A percentile compares a stretch with the other conserved stretches of the same genome.
Conservation (phyloP, 352 stramenopile genomes). For the Stramenopiles sp. region DNA sequence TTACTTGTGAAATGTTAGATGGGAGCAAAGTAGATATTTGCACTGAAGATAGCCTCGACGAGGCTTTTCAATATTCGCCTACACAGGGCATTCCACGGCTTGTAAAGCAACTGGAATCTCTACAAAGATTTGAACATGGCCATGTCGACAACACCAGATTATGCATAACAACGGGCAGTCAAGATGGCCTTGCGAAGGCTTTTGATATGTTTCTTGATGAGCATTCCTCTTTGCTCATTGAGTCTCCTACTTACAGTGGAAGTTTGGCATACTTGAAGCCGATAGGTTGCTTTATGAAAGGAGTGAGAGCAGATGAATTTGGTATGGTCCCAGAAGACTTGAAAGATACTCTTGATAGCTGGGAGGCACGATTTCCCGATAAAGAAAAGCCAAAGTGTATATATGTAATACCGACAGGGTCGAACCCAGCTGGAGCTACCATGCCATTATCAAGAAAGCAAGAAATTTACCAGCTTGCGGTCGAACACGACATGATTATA, state of each 20-base stretch:
- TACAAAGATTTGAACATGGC: conserved; percentile 30
- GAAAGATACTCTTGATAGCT: conserved; percentile 22
- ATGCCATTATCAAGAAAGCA: conserved; percentile 26
- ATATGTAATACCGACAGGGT: conserved; percentile 36
- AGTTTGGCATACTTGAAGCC: conserved; percentile 30
- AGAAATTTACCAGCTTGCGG: conserved; percentile 29
- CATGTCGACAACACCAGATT: background rate
- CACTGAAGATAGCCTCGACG: conserved; percentile 17
- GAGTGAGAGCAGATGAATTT: conserved; percentile 28
- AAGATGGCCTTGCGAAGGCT: conserved; percentile 35
- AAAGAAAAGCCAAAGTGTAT: conserved; percentile 22
- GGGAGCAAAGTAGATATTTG: background rate
- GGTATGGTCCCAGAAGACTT: conserved; percentile 30
- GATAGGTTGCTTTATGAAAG: conserved; percentile 24
- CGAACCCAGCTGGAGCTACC: conserved; percentile 34
- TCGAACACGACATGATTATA: conserved; percentile 32
- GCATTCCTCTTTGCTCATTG: conserved; percentile 29
- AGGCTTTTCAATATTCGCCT: conserved; percentile 34
- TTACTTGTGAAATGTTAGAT: conserved; percentile 20
- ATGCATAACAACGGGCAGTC: conserved; percentile 30
- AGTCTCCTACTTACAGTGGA: conserved; percentile 35
- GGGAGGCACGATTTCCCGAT: conserved; percentile 13
- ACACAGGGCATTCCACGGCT: conserved; percentile 30
- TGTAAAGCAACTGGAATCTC: conserved; percentile 21
- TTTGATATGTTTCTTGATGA: conserved; percentile 35